phyloP scores from a whole-genome alignment of 352 stramenopile genomes.

The Globisporangium carolinianum region DNA sequence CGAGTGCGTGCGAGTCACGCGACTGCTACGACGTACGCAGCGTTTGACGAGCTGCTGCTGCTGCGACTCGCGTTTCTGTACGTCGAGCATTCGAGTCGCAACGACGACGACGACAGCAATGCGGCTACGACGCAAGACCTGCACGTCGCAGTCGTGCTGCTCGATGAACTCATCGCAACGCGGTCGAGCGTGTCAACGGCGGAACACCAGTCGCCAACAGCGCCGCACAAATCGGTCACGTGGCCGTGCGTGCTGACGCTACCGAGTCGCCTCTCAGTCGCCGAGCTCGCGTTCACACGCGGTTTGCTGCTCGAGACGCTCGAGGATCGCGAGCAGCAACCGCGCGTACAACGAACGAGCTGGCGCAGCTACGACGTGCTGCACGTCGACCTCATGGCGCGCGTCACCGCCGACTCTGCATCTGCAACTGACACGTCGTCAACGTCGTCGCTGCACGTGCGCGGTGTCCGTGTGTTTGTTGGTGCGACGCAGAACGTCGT shows the following conservation, averaged over 20 bases:
- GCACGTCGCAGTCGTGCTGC: conserved; percentile 12
- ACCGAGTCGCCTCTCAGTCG: conserved; percentile 22
- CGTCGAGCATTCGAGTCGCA: conserved; percentile 5
- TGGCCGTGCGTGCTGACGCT: conserved; percentile 23
- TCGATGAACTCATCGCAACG: conserved; percentile 28
- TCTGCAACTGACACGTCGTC: too few species aligned
- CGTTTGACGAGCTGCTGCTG: conserved; percentile 49
- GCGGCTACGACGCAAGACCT: conserved; percentile 11
- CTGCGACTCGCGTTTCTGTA: conserved; percentile 51
- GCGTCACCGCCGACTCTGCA: neutral
- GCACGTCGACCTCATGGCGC: conserved; percentile 30
- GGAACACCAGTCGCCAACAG: too few species aligned
- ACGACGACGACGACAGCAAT: neutral
- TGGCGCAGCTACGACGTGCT: conserved; percentile 43
- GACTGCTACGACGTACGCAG: conserved; percentile 19
- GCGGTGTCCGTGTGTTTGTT: conserved; percentile 34
- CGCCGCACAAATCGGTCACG: conserved; percentile 16
- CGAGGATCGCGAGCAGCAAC: conserved; percentile 23
- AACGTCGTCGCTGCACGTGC: conserved; percentile 6
- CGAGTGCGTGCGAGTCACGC: conserved; percentile 20
- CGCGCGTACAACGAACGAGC: conserved; percentile 18
- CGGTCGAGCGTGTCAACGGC: neutral
- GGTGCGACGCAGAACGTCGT: conserved; percentile 31
- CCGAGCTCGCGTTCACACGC: conserved; percentile 27
- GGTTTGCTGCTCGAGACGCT: conserved; percentile 26